Evolutionary conservation across 805 yeast genomes (phyloP).

Genomic region (Danielozyma ontarioensis): DNA sequence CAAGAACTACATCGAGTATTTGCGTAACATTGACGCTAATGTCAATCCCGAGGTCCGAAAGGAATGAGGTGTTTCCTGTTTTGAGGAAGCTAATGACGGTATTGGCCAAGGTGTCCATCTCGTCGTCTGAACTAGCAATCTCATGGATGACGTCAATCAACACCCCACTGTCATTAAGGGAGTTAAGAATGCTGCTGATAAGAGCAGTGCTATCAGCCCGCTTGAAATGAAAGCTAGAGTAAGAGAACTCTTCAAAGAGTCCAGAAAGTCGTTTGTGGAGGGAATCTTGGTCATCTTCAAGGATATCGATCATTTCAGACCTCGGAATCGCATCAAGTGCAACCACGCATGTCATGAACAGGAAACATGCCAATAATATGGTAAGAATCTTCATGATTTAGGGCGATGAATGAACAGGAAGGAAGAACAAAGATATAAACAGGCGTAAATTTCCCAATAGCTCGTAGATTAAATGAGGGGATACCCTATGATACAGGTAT

Average conservation of each 20-base stretch:
- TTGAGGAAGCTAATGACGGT: constrained; percentile 10
- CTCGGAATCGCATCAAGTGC: too few relatives aligned
- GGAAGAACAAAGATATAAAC: too few relatives aligned
- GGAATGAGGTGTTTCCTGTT: constrained; percentile 2
- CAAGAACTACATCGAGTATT: constrained; percentile 13
- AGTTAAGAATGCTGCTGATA: constrained; percentile 7
- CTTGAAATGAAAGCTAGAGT: too few relatives aligned
- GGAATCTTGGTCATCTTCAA: too few relatives aligned
- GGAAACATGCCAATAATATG: too few relatives aligned
- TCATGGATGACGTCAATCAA: constrained; percentile 19
- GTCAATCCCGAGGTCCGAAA: constrained; percentile 8
- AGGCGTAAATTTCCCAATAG: too few relatives aligned
- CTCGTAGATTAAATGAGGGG: too few relatives aligned
- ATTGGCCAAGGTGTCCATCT: constrained; percentile 24
- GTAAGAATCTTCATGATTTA: too few relatives aligned
- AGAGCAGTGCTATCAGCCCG: constrained; percentile 3
- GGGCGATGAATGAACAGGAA: too few relatives aligned
- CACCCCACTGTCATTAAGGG: constrained; percentile 22
- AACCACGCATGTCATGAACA: too few relatives aligned
- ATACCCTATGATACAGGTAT: too few relatives aligned
- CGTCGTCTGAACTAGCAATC: constrained; percentile 24
- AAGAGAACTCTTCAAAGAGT: not conserved
- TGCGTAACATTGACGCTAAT: constrained; percentile 19
- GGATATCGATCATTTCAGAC: too few relatives aligned
- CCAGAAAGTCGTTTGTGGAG: constrained; percentile 2